Conservation (phyloP, 768 basidiomycete species). For the Termitomyces sp. region DNA sequence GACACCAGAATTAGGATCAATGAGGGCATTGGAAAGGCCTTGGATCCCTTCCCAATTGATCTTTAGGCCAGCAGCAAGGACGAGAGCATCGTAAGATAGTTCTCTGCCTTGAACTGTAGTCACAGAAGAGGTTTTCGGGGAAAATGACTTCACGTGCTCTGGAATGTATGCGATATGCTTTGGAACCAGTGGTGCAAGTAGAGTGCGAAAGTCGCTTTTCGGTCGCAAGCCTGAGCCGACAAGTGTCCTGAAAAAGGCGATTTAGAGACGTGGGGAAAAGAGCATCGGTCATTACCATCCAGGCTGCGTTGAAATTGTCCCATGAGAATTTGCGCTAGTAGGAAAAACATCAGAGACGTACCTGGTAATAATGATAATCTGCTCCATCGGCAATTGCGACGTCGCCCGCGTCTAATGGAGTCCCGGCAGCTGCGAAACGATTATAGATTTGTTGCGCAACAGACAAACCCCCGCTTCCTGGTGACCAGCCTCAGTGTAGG, state of each 20-base stretch:
- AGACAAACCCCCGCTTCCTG: constrained; percentile 78
- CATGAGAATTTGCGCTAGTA: background rate
- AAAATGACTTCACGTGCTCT: constrained; percentile 69
- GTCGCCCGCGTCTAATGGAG: constrained; percentile 65
- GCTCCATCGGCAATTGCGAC: constrained; percentile 84
- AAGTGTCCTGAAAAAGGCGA: constrained; percentile 60
- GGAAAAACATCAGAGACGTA: constrained; percentile 19
- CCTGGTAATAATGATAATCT: constrained; percentile 82
- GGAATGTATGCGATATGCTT: constrained; percentile 64
- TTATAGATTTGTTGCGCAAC: constrained; percentile 87
- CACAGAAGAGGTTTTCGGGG: constrained; percentile 69
- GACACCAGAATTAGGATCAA: constrained; percentile 74
- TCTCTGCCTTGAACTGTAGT: constrained; percentile 66
- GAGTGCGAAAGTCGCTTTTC: constrained; percentile 65
- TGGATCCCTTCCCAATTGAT: constrained; percentile 75
- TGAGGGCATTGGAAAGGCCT: constrained; percentile 72
- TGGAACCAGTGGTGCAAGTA: constrained; percentile 70
- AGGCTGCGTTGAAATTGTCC: constrained; percentile 45
- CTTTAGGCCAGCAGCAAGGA: constrained; percentile 87
- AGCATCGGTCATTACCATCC: constrained; percentile 62
- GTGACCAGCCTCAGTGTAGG: constrained; percentile 7
- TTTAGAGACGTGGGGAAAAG: background rate
- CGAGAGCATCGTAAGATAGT: constrained; percentile 77
- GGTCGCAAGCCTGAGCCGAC: constrained; percentile 82
- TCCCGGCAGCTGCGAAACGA: constrained; percentile 67